A percentile compares a stretch with the other conserved stretches of the same genome.
phyloP scores from a whole-genome alignment of 257 asterid genomes.

The Phtheirospermum japonicum region DNA sequence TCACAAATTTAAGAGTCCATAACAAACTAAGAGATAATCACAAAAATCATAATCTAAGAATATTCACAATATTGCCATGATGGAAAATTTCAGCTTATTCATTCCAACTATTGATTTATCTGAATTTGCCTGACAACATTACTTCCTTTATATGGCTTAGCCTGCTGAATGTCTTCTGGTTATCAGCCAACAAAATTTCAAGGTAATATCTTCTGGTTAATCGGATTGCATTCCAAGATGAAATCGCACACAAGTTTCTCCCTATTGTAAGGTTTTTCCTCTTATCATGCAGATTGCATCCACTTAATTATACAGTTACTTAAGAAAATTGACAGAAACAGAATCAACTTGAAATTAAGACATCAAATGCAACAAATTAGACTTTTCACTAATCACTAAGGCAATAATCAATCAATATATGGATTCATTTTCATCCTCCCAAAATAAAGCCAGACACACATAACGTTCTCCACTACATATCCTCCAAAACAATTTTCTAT shows the following conservation, averaged over 20 bases:
- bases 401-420: not conserved
- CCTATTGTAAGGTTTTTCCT: not conserved
- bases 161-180: too few relatives aligned
- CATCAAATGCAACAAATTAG: constrained; percentile 19
- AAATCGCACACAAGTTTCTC: not conserved
- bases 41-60: too few relatives aligned
- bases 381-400: not conserved
- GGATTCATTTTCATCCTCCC: not conserved
- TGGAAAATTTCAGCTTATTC: constrained; percentile 14
- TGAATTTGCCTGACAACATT: not conserved
- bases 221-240: not conserved
- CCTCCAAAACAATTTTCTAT: not conserved
- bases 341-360: constrained; percentile 5
- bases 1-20: not conserved
- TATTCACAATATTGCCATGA: not conserved
- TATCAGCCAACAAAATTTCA: not conserved
- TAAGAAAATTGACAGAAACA: not conserved
- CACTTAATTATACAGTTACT: not conserved
- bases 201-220: not conserved
- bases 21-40: not conserved
- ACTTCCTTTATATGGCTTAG: not conserved
- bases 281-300: constrained; percentile 11
- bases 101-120: not conserved
- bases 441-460: not conserved
- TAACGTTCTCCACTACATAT: not conserved